Base-by-base conservation (phyloP, 192 early-diverging fungal genomes). In the Cladochytrium replicatum region DNA sequence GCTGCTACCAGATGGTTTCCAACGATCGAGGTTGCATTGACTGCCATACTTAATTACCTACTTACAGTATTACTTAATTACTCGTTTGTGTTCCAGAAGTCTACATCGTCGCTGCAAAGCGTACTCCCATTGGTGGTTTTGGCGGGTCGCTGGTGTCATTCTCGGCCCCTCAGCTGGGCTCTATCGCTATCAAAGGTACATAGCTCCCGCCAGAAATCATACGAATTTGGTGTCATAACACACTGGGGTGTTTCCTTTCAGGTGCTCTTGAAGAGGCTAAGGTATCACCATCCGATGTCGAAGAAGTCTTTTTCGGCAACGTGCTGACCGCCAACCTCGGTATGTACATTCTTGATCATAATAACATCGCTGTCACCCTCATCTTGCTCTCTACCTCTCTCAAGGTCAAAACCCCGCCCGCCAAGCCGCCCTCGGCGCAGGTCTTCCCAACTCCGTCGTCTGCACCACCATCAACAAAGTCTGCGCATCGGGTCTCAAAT, bases 381-480 rank as follows among this genome's bases (percentile, higher is more conserved):
- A 26, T n/a, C 9, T 32, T 26, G 23, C 19, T 7, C 21, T 43
- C 21, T 17, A 23, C 21, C 30, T 50, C 34, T 46, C 9, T 15
- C 29, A 32, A 54, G 53, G 91, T 43, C 93, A 97, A 67, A 84
- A 91, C 41, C 93, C 95, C 17, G 87, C 95, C 13, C 85, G 92
- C 15, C 95, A 97, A 71, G 95, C 84, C 41, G 82, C 85, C 38
- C 64, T 99, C 9, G 86, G 80, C 50, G 91, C 95, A 28, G 90
- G 87, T 19, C 75, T 85, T 46, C 81, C 81, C 43, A 70, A 82
- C 49, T 78, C 82, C 8, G 90, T 88, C 17, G 85, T 87, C 32
- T 87, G 85, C 41, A 93, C 90, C 4, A 93, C 96, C 46, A 81
- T 99, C 61, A 96, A 96, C 74, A 97, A 97, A 68, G 96, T 99